phyloP scores from a whole-genome alignment of 192 early-diverging fungal species.

The Coemansia sp. region DNA sequence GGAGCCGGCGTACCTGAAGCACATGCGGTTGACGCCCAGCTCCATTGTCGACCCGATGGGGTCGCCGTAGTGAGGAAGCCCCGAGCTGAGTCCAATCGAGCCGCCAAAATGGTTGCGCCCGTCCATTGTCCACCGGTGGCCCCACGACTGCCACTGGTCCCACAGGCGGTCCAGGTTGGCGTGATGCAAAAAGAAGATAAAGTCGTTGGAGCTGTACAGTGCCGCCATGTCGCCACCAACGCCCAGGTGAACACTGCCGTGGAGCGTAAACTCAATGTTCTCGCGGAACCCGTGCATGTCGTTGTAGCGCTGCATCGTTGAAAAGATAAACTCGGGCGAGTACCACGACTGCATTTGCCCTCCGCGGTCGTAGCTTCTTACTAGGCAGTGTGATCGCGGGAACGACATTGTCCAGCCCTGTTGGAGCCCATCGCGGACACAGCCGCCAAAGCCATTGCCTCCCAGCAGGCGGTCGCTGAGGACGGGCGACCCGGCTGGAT shows the following conservation, averaged over 20 bases:
- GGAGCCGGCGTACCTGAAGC: constrained; percentile 40
- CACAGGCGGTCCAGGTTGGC: constrained; percentile 64
- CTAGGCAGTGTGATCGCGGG: constrained; percentile 48
- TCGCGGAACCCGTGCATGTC: constrained; percentile 54
- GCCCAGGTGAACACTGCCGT: constrained; percentile 56
- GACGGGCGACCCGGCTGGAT: constrained; percentile 48
- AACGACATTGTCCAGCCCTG: constrained; percentile 39
- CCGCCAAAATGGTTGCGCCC: constrained; percentile 30
- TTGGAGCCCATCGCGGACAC: constrained; percentile 47
- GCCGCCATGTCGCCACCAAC: constrained; percentile 58
- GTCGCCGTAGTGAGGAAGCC: constrained; percentile 43
- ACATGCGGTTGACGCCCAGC: constrained; percentile 48
- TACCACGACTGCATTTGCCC: constrained; percentile 48
- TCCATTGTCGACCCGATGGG: constrained; percentile 40
- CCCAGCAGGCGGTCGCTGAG: constrained; percentile 32
- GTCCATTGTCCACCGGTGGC: constrained; percentile 43
- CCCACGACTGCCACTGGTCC: constrained; percentile 60
- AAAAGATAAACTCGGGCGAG: constrained; percentile 53
- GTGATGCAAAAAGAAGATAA: constrained; percentile 67
- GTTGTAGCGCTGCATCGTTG: constrained; percentile 45
- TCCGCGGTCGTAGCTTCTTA: constrained; percentile 35
- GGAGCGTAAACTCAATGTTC: constrained; percentile 52
- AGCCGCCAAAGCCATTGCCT: constrained; percentile 50
- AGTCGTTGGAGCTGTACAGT: constrained; percentile 61
- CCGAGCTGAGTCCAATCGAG: constrained; percentile 24